Percentiles rank a stretch among this genome's conserved stretches.
phyloP scores from a whole-genome alignment of 768 basidiomycete genomes.

The Boletus rubroflammeus region DNA sequence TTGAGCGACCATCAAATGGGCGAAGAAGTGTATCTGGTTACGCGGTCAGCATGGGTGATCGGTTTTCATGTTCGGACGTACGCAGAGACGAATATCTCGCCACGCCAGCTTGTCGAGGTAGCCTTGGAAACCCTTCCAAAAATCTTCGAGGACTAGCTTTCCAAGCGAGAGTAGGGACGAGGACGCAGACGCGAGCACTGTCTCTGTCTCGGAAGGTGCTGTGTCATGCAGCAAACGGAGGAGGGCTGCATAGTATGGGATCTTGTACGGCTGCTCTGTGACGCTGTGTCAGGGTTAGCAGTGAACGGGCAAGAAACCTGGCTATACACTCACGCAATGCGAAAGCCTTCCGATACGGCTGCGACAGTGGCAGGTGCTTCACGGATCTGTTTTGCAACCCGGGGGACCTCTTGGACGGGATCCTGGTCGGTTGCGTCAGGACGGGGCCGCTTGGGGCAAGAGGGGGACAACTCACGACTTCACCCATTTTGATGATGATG shows the following conservation, averaged over 20 bases:
- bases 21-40: slow-evolving; percentile 85
- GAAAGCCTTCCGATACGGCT: slow-evolving; percentile 68
- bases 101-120: slow-evolving; percentile 87
- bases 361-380: slow-evolving; percentile 59
- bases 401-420: slow-evolving; percentile 62
- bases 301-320: neutral
- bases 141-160: slow-evolving; percentile 76
- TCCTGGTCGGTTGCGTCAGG: slow-evolving; percentile 44
- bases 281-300: slow-evolving; percentile 45
- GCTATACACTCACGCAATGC: slow-evolving; percentile 51
- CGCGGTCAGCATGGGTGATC: slow-evolving; percentile 3
- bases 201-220: slow-evolving; percentile 33
- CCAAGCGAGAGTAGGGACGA: slow-evolving; percentile 47
- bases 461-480: slow-evolving; percentile 60
- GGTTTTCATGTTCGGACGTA: slow-evolving; percentile 37
- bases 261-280: slow-evolving; percentile 93
- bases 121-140: slow-evolving; percentile 86
- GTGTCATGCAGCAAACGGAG: slow-evolving; percentile 63
- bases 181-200: slow-evolving; percentile 25
- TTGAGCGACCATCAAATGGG: slow-evolving; percentile 75
- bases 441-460: no score
- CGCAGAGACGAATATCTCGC: slow-evolving; percentile 86
- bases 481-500: slow-evolving; percentile 69
- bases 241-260: slow-evolving; percentile 82
- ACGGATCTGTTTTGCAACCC: slow-evolving; percentile 61